Conservation (phyloP, 2,329 filamentous ascomycete genomes). For the Bipolaris victoriae region DNA sequence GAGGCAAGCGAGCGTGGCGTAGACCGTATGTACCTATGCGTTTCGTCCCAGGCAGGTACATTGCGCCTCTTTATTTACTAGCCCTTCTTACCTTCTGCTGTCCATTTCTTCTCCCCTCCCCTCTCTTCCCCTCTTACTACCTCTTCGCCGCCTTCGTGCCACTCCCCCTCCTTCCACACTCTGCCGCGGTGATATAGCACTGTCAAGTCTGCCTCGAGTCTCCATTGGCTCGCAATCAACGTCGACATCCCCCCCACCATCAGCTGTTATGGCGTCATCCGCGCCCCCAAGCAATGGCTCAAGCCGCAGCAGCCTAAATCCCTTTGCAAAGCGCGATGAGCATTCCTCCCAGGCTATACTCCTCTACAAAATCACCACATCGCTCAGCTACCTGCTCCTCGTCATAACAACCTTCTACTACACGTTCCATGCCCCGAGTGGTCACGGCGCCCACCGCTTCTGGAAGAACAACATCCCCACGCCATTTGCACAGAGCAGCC, state of each 20-base stretch:
- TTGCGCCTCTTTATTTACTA: not conserved
- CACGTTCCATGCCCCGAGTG: conserved; percentile 69
- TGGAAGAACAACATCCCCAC: conserved; percentile 77
- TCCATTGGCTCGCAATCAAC: not conserved
- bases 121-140: not conserved
- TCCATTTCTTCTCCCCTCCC: not conserved
- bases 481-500: conserved; percentile 75
- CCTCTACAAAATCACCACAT: conserved; percentile 77
- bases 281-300: not conserved
- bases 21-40: not conserved
- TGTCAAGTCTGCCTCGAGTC: not conserved
- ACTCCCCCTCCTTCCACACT: not conserved
- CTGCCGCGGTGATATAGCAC: not conserved
- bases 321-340: conserved; percentile 73
- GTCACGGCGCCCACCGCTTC: conserved; percentile 64
- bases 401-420: conserved; percentile 78
- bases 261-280: not conserved
- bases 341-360: conserved; percentile 67
- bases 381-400: conserved; percentile 75
- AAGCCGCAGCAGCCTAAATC: conserved; percentile 65
- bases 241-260: not conserved
- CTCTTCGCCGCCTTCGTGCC: not conserved
- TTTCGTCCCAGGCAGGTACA: not conserved
- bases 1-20: not conserved
- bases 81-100: not conserved